Conservation (phyloP, 225 moss, liverwort and hornwort species). For the Pseudoscleropodium purum region DNA sequence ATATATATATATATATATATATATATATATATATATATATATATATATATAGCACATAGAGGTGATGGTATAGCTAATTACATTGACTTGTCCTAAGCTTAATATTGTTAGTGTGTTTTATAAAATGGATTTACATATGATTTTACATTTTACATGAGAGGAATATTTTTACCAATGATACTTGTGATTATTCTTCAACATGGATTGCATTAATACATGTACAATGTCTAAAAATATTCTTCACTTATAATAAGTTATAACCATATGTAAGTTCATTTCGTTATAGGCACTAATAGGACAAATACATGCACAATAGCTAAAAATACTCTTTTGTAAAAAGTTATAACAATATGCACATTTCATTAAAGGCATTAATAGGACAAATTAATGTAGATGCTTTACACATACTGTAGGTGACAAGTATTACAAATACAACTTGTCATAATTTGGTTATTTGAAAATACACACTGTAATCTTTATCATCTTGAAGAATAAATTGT, state of each 20-base stretch:
- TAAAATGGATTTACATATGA: not conserved
- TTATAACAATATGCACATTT: not conserved
- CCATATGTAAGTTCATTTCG: too few relatives aligned
- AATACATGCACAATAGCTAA: not conserved
- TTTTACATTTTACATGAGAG: not conserved
- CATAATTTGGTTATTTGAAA: not conserved
- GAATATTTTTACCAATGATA: not conserved
- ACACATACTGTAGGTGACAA: fast-evolving
- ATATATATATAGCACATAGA: too few relatives aligned
- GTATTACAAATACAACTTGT: not conserved
- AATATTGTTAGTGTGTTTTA: too few relatives aligned
- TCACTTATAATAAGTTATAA: too few relatives aligned
- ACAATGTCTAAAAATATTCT: too few relatives aligned
- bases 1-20: too few relatives aligned
- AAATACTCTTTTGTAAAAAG: not conserved
- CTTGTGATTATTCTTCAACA: not conserved
- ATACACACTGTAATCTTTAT: not conserved
- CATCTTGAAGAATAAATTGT: not conserved
- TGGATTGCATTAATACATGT: fast-evolving
- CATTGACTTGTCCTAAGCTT: fast-evolving
- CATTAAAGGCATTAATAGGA: fast-evolving
- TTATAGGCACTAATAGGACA: too few relatives aligned
- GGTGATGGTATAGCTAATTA: not conserved
- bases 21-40: too few relatives aligned
- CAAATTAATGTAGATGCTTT: not conserved